phyloP scores from a whole-genome alignment of 1,284 basidiomycete genomes.

The Microbotryomycetes sp. region DNA sequence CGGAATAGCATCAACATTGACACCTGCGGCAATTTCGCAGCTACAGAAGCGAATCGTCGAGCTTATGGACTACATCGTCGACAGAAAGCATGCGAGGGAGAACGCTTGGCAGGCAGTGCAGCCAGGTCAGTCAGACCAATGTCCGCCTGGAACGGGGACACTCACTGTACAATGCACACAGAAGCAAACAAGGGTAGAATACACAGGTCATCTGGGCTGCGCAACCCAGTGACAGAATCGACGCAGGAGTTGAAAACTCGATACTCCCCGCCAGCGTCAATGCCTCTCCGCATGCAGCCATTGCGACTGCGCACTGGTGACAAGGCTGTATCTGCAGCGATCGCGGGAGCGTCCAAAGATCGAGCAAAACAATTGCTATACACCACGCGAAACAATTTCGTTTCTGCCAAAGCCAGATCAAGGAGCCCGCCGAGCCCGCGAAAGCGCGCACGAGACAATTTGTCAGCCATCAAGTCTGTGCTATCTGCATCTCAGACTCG shows the following conservation, averaged over 20 bases:
- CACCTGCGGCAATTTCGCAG: neutral
- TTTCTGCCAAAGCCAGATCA: neutral
- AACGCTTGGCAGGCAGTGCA: no score
- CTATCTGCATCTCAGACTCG: no score
- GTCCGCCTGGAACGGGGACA: no score
- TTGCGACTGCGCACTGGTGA: neutral
- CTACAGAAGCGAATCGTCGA: conserved; percentile 14
- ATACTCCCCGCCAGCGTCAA: neutral
- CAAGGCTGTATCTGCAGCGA: neutral
- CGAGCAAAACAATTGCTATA: neutral
- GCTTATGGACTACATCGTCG: conserved; percentile 2
- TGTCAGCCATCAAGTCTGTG: neutral
- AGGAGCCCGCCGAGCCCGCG: neutral
- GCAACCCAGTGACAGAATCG: neutral
- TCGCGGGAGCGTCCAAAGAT: neutral
- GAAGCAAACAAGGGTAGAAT: no score
- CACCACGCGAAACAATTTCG: neutral
- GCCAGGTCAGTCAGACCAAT: no score
- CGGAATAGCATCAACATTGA: neutral
- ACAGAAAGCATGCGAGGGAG: no score
- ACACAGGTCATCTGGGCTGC: neutral
- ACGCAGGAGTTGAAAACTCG: neutral
- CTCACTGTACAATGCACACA: no score
- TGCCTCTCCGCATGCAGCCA: neutral
- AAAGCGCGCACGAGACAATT: neutral